These are phyloP conservation scores for Suillus subalutaceus DNA, from an alignment of 768 basidiomycete species.

Conservation along the genomic window DNA sequence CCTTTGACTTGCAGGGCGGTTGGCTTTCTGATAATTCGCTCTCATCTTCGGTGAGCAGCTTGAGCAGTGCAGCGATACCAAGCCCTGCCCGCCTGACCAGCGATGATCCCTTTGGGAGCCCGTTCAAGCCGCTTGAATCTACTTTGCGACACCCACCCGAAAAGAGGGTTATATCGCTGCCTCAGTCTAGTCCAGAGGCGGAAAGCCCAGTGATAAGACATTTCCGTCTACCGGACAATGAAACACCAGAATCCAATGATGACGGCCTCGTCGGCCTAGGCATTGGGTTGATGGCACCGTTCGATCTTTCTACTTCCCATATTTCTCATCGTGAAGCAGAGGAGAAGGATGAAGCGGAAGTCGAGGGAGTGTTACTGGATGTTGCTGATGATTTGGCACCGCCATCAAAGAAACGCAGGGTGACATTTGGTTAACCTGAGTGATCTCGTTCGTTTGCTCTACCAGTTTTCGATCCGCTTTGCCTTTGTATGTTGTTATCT, in stretches of 20 bases:
- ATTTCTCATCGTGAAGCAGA: conserved; percentile 14
- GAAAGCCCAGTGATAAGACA: conserved; percentile 58
- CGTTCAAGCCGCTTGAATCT: conserved; percentile 40
- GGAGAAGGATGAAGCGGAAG: conserved; percentile 38
- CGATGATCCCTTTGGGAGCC: conserved; percentile 50
- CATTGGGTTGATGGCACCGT: conserved; percentile 54
- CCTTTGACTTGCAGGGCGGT: conserved; percentile 26
- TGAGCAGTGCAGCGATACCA: conserved; percentile 15
- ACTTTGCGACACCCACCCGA: conserved; percentile 4
- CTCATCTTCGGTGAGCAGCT: conserved; percentile 26
- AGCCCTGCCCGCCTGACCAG: conserved; percentile 32
- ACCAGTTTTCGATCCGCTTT: conserved; percentile 8
- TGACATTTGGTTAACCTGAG: conserved; percentile 25
- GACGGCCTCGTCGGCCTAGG: conserved; percentile 39
- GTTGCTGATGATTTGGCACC: conserved; percentile 36
- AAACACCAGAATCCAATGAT: conserved; percentile 34
- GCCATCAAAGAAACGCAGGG: conserved; percentile 56
- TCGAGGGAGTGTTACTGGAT: conserved; percentile 31
- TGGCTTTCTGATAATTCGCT: conserved; percentile 36
- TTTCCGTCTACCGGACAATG: conserved; percentile 22
- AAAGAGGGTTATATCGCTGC: conserved; percentile 19
- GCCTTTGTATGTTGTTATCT: conserved; percentile 9
- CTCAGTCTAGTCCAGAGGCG: conserved; percentile 28
- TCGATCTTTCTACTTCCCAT: conserved; percentile 42
- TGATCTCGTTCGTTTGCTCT: neutral